These are phyloP conservation scores for Penicillium sp. DNA, from an alignment of 2,329 filamentous ascomycete genomes.

Conservation along the genomic window DNA sequence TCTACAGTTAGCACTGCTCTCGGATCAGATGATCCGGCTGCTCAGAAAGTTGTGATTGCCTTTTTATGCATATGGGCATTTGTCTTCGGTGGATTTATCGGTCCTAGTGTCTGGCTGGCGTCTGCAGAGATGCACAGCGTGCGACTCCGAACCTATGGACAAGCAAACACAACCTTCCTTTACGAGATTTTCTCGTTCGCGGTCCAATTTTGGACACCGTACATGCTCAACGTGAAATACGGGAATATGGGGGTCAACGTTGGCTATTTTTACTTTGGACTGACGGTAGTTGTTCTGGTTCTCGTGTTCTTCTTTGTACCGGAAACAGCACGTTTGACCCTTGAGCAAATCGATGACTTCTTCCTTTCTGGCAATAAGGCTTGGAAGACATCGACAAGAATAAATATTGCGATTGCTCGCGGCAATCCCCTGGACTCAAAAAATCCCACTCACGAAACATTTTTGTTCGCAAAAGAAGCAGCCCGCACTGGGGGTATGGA, in stretches of 20 bases:
- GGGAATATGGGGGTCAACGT: constrained; percentile 24
- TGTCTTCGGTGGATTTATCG: constrained; percentile 23
- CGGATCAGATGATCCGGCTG: constrained; percentile 1
- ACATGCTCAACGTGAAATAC: constrained; percentile 21
- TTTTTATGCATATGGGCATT: constrained; percentile 27
- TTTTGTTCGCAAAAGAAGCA: neutral
- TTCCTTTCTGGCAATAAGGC: constrained; percentile 11
- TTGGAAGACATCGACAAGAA: constrained; percentile 18
- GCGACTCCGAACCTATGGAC: constrained; percentile 25
- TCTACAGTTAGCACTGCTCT: constrained; percentile 18
- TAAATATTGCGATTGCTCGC: constrained; percentile 9
- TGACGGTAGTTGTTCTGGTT: constrained; percentile 6
- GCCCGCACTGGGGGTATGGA: neutral
- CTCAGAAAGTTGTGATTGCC: constrained; percentile 19
- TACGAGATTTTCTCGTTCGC: constrained; percentile 23
- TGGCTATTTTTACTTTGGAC: constrained; percentile 23
- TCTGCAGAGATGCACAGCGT: constrained; percentile 26
- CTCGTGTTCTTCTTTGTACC: constrained; percentile 14
- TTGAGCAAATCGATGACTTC: constrained; percentile 25
- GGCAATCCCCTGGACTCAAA: neutral
- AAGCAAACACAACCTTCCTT: constrained; percentile 22
- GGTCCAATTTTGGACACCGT: constrained; percentile 22
- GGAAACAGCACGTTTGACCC: constrained; percentile 17
- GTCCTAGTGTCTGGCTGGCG: constrained; percentile 15
- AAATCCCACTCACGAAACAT: neutral